Conservation (phyloP, 140 eudicot species). For the Senecio squalidus region DNA sequence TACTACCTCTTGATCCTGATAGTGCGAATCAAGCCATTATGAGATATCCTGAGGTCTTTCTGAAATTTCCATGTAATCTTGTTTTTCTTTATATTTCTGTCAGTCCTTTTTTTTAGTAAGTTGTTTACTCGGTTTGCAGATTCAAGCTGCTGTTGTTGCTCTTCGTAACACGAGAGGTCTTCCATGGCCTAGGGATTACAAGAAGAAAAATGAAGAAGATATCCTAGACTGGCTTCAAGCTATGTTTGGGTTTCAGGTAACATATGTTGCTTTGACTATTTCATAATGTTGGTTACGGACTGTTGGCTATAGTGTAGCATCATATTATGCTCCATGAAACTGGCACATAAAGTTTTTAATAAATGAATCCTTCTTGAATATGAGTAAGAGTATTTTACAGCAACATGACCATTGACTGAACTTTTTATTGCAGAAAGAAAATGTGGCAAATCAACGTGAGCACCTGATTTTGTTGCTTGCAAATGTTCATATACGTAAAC, state of each 20-base stretch:
- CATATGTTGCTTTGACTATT: neutral
- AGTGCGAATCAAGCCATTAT: constrained; percentile 94
- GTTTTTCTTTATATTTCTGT: neutral
- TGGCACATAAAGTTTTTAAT: neutral
- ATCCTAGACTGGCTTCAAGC: constrained; percentile 94
- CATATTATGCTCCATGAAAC: neutral
- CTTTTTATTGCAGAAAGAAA: constrained; percentile 71
- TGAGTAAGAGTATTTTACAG: neutral
- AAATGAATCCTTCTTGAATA: neutral
- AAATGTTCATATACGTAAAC: constrained; percentile 90
- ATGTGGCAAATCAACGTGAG: constrained; percentile 92
- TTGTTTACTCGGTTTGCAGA: constrained; percentile 39
- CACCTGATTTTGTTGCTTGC: constrained; percentile 93
- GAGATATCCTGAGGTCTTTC: constrained; percentile 90
- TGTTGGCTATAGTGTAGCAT: neutral
- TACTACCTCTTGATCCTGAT: no score
- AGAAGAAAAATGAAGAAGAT: constrained; percentile 88
- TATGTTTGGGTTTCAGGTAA: constrained; percentile 93
- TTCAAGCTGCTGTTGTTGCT: constrained; percentile 91
- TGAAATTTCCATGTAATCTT: neutral
- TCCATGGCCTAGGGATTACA: constrained; percentile 93
- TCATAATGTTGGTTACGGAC: neutral
- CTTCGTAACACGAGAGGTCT: constrained; percentile 92
- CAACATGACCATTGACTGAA: constrained; percentile 12
- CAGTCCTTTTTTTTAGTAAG: neutral